A percentile compares a stretch with the other conserved stretches of the same genome.
These are phyloP conservation scores for Ascobolus immersus DNA, from an alignment of 495 filamentous ascomycete genomes.

Conservation along the genomic window DNA sequence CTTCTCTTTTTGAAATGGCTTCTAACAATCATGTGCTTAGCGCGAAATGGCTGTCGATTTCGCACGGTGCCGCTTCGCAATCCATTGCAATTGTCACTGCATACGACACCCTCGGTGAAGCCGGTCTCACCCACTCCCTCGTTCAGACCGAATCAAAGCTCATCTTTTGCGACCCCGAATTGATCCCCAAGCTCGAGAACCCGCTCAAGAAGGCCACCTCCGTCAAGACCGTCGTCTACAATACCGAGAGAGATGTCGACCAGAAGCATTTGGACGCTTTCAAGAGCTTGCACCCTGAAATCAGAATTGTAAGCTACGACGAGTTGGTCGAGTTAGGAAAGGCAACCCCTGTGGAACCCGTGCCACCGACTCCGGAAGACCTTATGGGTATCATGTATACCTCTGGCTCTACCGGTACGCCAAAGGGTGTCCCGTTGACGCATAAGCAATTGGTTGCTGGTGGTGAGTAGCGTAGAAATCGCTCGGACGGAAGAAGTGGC, in stretches of 20 bases:
- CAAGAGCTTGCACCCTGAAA: constrained; percentile 38
- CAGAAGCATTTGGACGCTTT: constrained; percentile 56
- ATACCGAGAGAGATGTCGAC: constrained; percentile 49
- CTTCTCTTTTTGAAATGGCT: background rate
- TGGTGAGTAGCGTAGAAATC: constrained; percentile 26
- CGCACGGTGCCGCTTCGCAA: constrained; percentile 44
- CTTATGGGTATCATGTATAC: constrained; percentile 99
- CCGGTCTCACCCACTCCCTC: constrained; percentile 76
- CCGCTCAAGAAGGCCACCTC: constrained; percentile 57
- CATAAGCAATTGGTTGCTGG: constrained; percentile 76
- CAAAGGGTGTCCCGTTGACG: constrained; percentile 81
- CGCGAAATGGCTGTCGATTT: background rate
- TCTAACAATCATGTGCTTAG: constrained; percentile 8
- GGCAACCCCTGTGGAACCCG: constrained; percentile 56
- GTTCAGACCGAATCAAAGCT: constrained; percentile 61
- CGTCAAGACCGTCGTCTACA: constrained; percentile 72
- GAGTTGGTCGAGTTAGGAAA: constrained; percentile 61
- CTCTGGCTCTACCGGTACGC: constrained; percentile 86
- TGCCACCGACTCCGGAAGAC: constrained; percentile 59
- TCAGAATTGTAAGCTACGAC: constrained; percentile 61
- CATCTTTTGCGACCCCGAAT: constrained; percentile 72
- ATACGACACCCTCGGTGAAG: constrained; percentile 90
- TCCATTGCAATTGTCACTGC: constrained; percentile 87
- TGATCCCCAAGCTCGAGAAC: constrained; percentile 54
- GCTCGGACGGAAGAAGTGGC: background rate